phyloP scores from a whole-genome alignment of 2,329 filamentous ascomycete genomes.

The Fusarium kyushuense region DNA sequence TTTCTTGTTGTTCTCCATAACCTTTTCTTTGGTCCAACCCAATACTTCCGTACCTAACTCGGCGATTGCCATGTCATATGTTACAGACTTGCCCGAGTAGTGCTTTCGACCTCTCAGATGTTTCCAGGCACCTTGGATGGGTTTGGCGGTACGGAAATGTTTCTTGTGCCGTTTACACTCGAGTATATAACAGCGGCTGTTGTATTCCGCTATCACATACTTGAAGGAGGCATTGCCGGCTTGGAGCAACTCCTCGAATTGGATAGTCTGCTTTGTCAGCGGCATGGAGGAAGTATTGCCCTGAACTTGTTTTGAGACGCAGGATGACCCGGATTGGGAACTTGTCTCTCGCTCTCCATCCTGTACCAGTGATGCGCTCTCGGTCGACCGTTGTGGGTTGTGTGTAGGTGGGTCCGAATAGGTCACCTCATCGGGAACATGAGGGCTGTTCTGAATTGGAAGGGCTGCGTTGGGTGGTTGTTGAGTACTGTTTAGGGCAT shows the following conservation, averaged over 20 bases:
- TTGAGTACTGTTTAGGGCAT: no score
- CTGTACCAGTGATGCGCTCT: no score
- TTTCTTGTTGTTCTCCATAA: no score
- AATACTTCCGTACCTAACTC: constrained; percentile 19
- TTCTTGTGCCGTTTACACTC: constrained; percentile 1
- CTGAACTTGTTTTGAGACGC: no score
- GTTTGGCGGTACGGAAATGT: constrained; percentile 3
- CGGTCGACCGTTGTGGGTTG: no score
- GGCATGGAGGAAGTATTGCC: no score
- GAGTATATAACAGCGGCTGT: constrained; percentile 15
- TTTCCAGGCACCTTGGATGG: background rate
- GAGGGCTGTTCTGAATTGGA: no score
- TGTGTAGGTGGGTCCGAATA: no score
- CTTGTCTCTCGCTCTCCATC: no score
- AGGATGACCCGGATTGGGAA: no score
- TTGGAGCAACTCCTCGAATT: constrained; percentile 19
- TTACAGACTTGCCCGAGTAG: background rate
- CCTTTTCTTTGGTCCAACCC: background rate
- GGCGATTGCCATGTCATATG: background rate
- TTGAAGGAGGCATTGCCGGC: constrained; percentile 5
- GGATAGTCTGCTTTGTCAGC: background rate
- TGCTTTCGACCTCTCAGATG: constrained; percentile 1
- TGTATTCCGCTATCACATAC: background rate
- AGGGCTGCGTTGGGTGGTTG: no score
- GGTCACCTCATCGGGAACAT: no score